Conservation (phyloP, 495 filamentous ascomycete species). For the Lentithecium fluviatile region DNA sequence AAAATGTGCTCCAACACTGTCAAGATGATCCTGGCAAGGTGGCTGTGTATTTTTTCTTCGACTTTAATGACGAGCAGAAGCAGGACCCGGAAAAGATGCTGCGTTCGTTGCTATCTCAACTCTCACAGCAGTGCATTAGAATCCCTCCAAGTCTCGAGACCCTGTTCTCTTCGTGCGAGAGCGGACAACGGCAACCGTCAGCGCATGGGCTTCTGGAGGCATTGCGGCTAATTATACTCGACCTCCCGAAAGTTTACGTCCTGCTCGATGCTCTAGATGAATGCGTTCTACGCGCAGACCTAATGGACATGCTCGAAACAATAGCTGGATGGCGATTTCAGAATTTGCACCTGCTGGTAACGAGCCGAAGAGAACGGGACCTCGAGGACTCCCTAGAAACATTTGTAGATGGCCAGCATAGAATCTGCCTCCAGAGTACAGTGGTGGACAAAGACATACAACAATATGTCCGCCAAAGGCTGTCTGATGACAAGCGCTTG, state of each 20-base stretch:
- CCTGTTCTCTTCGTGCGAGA: conserved; percentile 8
- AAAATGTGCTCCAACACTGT: conserved; percentile 5
- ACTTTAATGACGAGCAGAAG: conserved; percentile 14
- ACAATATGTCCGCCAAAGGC: background rate
- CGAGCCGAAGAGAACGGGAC: conserved; percentile 10
- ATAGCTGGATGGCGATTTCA: conserved; percentile 7
- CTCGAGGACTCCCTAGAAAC: background rate
- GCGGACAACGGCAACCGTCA: conserved; percentile 7
- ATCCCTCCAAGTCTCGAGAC: conserved; percentile 12
- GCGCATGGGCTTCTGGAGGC: background rate
- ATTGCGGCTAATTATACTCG: background rate
- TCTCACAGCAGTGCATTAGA: conserved; percentile 3
- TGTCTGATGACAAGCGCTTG: conserved; percentile 1
- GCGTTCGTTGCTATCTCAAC: conserved; percentile 10
- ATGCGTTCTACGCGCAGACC: conserved; percentile 8
- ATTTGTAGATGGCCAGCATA: background rate
- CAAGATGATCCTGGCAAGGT: conserved; percentile 7
- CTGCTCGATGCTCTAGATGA: conserved; percentile 12
- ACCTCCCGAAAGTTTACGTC: conserved; percentile 4
- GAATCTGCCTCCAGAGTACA: conserved; percentile 1
- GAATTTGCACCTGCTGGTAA: conserved; percentile 8
- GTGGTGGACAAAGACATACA: background rate
- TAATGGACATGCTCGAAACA: conserved; percentile 9
- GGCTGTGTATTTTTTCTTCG: conserved; percentile 9
- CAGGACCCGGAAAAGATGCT: conserved; percentile 8